Evolutionary conservation across 1,284 basidiomycete species (phyloP).

Genomic region (Trametes pubescens): DNA sequence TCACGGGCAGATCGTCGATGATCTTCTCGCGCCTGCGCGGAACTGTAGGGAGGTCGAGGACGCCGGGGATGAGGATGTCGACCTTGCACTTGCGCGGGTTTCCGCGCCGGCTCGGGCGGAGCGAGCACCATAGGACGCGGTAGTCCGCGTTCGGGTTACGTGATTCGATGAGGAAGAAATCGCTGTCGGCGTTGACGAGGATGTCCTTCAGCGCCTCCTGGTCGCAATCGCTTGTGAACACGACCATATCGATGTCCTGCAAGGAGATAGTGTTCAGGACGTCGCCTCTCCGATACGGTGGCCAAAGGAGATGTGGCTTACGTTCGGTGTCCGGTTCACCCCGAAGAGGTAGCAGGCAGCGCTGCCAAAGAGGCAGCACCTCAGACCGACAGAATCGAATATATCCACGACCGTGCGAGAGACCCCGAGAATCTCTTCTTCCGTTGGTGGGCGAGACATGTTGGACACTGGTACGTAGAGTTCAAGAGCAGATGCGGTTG

Average conservation of each 20-base stretch:
- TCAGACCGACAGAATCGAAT: constrained; percentile 7
- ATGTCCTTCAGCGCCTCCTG: constrained; percentile 40
- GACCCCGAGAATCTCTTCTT: constrained; percentile 4
- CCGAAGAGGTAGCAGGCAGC: constrained; percentile 49
- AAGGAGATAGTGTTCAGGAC: background rate
- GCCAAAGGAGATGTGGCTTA: constrained; percentile 29
- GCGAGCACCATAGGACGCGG: constrained; percentile 41
- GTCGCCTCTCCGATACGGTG: background rate
- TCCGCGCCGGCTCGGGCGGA: constrained; percentile 18
- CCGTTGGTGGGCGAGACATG: constrained; percentile 13
- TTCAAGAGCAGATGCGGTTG: too few relatives aligned
- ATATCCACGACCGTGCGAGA: constrained; percentile 7
- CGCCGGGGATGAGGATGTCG: constrained; percentile 46
- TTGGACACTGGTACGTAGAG: background rate
- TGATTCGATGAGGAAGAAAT: constrained; percentile 41
- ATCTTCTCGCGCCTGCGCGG: constrained; percentile 29
- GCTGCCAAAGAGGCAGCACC: constrained; percentile 33
- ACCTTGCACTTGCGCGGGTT: constrained; percentile 40
- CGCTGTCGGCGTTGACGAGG: constrained; percentile 26
- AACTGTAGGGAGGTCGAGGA: constrained; percentile 43
- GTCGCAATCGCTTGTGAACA: constrained; percentile 30
- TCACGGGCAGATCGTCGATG: constrained; percentile 37
- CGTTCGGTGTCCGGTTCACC: constrained; percentile 49
- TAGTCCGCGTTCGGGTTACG: constrained; percentile 38
- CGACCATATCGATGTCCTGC: constrained; percentile 45